A percentile compares a stretch with the other conserved stretches of the same genome.
Evolutionary conservation across 2,329 filamentous ascomycete genomes (phyloP).

Genomic region (Setomelanomma holmii): DNA sequence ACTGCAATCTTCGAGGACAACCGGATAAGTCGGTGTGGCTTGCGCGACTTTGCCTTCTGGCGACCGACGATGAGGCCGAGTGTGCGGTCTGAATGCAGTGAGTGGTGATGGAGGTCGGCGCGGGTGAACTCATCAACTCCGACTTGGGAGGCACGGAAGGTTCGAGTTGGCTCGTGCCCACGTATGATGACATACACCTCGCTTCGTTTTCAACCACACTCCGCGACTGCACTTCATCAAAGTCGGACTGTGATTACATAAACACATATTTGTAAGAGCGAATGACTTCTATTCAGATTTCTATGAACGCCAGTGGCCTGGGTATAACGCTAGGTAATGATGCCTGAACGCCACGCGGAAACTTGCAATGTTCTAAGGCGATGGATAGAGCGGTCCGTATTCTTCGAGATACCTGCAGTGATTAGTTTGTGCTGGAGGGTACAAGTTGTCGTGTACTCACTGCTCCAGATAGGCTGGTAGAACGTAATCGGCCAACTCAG

Average conservation of each 20-base stretch:
- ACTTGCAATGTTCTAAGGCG: not conserved
- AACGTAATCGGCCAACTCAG: constrained; percentile 50
- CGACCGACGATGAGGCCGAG: not conserved
- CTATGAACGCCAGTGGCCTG: not conserved
- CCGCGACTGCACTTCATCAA: not conserved
- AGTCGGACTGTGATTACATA: not conserved
- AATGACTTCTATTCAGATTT: not conserved
- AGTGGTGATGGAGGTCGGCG: not conserved
- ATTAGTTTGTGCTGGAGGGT: constrained; percentile 7
- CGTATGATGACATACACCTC: not conserved
- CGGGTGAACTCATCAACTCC: not conserved
- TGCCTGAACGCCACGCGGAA: not conserved
- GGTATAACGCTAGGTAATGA: not conserved
- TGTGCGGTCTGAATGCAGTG: not conserved
- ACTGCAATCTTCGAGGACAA: not conserved
- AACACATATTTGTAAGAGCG: not conserved
- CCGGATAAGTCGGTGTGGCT: constrained; percentile 10
- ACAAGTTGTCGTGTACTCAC: constrained; percentile 37
- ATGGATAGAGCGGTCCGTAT: constrained; percentile 43
- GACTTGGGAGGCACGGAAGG: not conserved
- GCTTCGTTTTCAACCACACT: not conserved
- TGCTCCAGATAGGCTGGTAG: constrained; percentile 56
- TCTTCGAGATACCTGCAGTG: constrained; percentile 53
- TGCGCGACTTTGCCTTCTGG: not conserved
- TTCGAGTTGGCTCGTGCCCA: constrained; percentile 2